A percentile compares a stretch with the other conserved stretches of the same genome.
Evolutionary conservation across 2,329 filamentous ascomycete species (phyloP).

Genomic region (Fonsecaea nubica): DNA sequence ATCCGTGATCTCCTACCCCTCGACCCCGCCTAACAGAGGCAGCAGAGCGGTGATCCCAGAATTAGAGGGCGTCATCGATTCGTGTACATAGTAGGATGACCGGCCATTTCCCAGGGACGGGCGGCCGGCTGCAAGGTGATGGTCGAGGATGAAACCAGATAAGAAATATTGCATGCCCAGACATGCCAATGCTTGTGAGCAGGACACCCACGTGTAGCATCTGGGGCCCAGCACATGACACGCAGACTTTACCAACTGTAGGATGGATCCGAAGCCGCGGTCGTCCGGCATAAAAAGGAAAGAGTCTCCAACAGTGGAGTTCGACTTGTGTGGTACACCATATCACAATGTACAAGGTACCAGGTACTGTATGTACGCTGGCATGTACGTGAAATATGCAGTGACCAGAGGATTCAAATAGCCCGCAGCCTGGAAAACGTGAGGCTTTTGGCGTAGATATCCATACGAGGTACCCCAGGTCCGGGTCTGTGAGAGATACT

Average conservation of each 20-base stretch:
- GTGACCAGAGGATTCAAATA: background rate
- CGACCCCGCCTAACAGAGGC: constrained; percentile 5
- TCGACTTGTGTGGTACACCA: background rate
- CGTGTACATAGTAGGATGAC: constrained; percentile 12
- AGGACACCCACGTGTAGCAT: constrained; percentile 13
- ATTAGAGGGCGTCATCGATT: background rate
- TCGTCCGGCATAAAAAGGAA: background rate
- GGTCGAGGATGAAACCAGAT: background rate
- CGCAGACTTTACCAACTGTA: background rate
- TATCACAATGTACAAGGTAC: background rate
- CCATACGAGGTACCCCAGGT: background rate
- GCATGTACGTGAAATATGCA: background rate
- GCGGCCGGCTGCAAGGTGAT: constrained; percentile 5
- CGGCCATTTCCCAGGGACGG: constrained; percentile 11
- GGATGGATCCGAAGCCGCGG: background rate
- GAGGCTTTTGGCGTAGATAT: background rate
- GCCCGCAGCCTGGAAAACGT: background rate
- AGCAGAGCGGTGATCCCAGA: constrained; percentile 7
- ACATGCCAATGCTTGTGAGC: constrained; percentile 19
- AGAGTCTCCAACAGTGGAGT: background rate
- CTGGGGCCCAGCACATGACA: background rate
- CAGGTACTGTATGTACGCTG: background rate
- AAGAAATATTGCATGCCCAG: background rate
- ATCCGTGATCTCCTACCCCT: constrained; percentile 8
- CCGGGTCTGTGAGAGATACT: background rate